Base-by-base conservation (phyloP, 176 grass and related monocot genomes). In the Puccinellia tenuiflora region DNA sequence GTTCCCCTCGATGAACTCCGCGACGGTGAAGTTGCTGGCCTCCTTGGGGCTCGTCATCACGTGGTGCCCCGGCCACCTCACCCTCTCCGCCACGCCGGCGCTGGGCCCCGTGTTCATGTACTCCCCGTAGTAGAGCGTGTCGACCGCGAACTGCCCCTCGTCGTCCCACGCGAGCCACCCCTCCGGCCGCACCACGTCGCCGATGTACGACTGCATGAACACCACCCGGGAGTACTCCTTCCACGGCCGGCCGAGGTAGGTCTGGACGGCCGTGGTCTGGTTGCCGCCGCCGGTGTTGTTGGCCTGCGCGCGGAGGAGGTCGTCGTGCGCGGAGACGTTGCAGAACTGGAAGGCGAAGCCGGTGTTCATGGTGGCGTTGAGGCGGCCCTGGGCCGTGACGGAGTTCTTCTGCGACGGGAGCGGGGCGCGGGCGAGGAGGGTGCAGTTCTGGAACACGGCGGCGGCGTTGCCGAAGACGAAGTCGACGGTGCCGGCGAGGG, bases 391-490 rank as follows among this genome's bases (percentile, higher is more conserved):
- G 15, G 96, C 96, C 0, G 91, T 93, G 78, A 92, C 51, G 53
- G 87, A 88, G 87, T 99, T 99, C 79, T 89, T 86, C 87, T 96
- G 96, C 5, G 12, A 56, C 0, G 80, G 73, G 0, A 99, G 83
- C 24, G 93, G 86, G 5, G 48, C 71, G 15, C 93, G 85, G 2
- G 91, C 61, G 0, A 87, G 43, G 45, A 99, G 25, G 18, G 35
- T 15, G 82, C 89, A 92, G 68, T 62, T 75, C 67, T 99, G 96
- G 77, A 99, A 93, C 6, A 99, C 89, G 25, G 91, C 91, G 20
- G 89, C 85, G 6, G 96, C 89, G 74, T 99, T 88, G 68, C 96
- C 96, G 56, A 99, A 99, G 85, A 99, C 81, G 60, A 99, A 99
- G 83, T 99, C 91, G 43, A 99, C 85, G 14, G 93, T 99, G 26